Conservation (phyloP, 345 rosid genomes). For the Melaleuca quinquenervia region DNA sequence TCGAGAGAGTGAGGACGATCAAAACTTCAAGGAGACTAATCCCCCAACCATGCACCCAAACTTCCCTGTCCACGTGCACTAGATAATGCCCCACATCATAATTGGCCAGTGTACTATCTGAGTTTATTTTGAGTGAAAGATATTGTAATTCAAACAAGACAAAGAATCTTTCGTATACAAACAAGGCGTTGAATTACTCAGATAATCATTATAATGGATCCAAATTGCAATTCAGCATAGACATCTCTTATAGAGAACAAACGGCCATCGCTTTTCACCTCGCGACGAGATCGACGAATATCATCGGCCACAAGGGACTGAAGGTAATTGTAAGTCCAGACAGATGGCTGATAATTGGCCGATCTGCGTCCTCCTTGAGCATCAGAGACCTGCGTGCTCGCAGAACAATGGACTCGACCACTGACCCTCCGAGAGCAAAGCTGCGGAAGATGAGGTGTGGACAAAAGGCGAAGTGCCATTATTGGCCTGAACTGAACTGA, state of each 20-base stretch:
- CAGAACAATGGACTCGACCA: not conserved
- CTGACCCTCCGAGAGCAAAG: not conserved
- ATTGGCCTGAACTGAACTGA: not conserved
- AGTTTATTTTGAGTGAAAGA: not conserved
- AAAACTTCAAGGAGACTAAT: not conserved
- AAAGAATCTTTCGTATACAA: not conserved
- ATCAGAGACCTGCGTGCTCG: not conserved
- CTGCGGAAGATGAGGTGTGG: not conserved
- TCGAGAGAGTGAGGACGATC: not conserved
- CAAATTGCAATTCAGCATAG: not conserved
- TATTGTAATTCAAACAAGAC: not conserved
- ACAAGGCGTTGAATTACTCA: not conserved
- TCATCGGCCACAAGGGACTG: not conserved
- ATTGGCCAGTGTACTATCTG: not conserved
- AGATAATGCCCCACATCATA: not conserved
- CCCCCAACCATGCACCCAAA: not conserved
- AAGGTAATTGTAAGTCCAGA: slow-evolving; percentile 6
- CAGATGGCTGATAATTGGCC: not conserved
- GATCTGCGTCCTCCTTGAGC: not conserved
- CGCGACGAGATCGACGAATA: not conserved
- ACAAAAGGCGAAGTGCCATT: not conserved
- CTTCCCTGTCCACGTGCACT: not conserved
- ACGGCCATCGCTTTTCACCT: not conserved
- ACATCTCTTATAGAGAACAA: not conserved
- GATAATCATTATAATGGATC: not conserved